Percentiles rank a stretch among this genome's conserved stretches.
Conservation (phyloP, 192 early-diverging fungal genomes). For the Rhizoclosmatium sp. region DNA sequence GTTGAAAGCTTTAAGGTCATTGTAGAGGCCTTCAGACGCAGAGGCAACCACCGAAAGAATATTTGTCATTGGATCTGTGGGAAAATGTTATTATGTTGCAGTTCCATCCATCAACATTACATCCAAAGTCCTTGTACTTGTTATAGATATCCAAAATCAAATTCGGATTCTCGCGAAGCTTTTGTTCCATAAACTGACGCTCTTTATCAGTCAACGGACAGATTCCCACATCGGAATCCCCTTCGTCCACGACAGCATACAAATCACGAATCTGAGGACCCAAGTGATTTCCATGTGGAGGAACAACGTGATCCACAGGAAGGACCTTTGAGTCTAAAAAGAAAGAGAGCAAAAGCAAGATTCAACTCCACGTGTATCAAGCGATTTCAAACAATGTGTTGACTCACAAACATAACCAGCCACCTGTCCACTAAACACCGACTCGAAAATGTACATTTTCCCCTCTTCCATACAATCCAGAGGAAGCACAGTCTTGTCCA, state of each 20-base stretch:
- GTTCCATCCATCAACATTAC: background rate
- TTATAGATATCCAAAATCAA: constrained; percentile 32
- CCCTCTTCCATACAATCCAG: constrained; percentile 42
- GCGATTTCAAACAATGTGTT: background rate
- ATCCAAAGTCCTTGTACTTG: constrained; percentile 41
- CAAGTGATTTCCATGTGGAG: constrained; percentile 25
- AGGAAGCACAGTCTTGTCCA: constrained; percentile 42
- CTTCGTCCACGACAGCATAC: constrained; percentile 33
- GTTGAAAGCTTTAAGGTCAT: constrained; percentile 21
- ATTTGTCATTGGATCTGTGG: constrained; percentile 30
- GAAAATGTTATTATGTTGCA: background rate
- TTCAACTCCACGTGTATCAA: background rate
- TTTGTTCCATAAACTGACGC: constrained; percentile 15
- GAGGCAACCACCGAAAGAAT: constrained; percentile 42
- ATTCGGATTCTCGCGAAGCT: constrained; percentile 2
- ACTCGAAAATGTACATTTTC: constrained; percentile 48
- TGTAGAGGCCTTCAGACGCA: constrained; percentile 36
- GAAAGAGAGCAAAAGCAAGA: background rate
- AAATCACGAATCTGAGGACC: constrained; percentile 44
- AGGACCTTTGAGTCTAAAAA: constrained; percentile 15
- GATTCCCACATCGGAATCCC: constrained; percentile 36
- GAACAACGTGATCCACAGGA: background rate
- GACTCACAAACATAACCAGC: constrained; percentile 38
- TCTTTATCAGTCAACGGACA: constrained; percentile 7
- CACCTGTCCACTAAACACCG: constrained; percentile 37